These are phyloP conservation scores for Phytophthora foliorum DNA, from an alignment of 352 stramenopile species.

Conservation along the genomic window DNA sequence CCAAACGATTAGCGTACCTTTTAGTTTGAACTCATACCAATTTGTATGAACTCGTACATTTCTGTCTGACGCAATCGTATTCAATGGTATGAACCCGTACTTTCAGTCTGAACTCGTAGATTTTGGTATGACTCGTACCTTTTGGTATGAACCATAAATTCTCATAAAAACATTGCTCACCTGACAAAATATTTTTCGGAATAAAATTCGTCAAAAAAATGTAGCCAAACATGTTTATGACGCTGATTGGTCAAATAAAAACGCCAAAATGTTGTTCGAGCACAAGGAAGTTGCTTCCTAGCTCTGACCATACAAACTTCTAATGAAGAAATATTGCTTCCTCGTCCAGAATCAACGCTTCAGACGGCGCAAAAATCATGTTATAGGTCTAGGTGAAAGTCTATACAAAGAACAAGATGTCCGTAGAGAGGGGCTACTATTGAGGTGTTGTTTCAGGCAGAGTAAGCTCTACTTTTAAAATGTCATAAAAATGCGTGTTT, in stretches of 20 bases:
- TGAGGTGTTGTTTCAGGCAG: conserved; percentile 1
- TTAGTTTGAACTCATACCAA: too few relatives aligned
- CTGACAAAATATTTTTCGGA: too few relatives aligned
- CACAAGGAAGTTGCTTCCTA: conserved; percentile 1
- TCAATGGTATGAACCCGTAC: too few relatives aligned
- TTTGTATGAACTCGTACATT: not conserved
- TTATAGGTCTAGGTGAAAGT: not conserved
- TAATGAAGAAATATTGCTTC: not conserved
- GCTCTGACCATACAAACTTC: not conserved
- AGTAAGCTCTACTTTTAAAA: not conserved
- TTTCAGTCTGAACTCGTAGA: too few relatives aligned
- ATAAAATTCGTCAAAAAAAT: too few relatives aligned
- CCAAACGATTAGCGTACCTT: too few relatives aligned
- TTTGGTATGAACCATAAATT: too few relatives aligned
- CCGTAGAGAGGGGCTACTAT: not conserved
- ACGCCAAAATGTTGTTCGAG: not conserved
- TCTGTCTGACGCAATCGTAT: too few relatives aligned
- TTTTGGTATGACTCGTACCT: too few relatives aligned
- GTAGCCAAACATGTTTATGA: too few relatives aligned
- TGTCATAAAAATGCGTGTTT: too few relatives aligned
- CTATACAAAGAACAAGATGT: not conserved
- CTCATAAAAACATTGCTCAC: too few relatives aligned
- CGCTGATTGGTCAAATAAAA: conserved; percentile 6
- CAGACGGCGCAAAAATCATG: not conserved
- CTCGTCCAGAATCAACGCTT: not conserved